Conservation (phyloP, 1,139 yeast species). For the Hyphopichia wangnamkhiaoensis region DNA sequence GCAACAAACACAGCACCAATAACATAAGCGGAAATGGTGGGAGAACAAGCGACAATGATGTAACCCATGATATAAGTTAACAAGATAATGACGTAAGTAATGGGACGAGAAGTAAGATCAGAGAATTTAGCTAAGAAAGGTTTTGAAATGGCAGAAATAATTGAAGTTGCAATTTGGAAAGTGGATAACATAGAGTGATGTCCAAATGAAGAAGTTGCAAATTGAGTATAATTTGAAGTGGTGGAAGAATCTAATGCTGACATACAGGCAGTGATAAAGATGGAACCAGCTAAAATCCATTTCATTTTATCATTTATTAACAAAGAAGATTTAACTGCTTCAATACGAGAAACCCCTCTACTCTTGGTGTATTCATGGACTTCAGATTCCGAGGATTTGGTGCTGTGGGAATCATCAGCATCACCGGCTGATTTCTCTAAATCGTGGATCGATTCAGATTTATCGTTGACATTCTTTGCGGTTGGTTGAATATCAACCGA, state of each 20-base stretch:
- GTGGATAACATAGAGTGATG: conserved; percentile 30
- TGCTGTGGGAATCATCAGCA: background rate
- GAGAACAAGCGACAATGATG: conserved; percentile 25
- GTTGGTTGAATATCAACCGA: background rate
- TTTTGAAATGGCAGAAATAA: conserved; percentile 24
- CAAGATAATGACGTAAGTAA: conserved; percentile 20
- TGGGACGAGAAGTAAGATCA: conserved; percentile 28
- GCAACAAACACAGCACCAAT: conserved; percentile 28
- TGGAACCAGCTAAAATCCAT: conserved; percentile 14
- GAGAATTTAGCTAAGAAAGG: conserved; percentile 30
- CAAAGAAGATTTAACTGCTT: conserved; percentile 24
- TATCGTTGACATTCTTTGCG: background rate
- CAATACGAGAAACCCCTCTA: conserved; percentile 31
- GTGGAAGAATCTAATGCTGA: conserved; percentile 38
- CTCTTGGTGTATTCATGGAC: conserved; percentile 7
- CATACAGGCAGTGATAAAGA: conserved; percentile 39
- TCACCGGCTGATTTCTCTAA: conserved; percentile 1
- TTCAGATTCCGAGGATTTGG: background rate
- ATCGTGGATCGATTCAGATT: too few relatives aligned
- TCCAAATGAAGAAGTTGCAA: conserved; percentile 27
- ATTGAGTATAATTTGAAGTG: conserved; percentile 26
- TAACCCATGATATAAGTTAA: conserved; percentile 25
- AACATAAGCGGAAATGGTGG: conserved; percentile 28
- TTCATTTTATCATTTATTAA: background rate
- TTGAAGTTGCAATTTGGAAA: conserved; percentile 23